phyloP scores from a whole-genome alignment of 306 rosid species.

The Quercus engelmannii region DNA sequence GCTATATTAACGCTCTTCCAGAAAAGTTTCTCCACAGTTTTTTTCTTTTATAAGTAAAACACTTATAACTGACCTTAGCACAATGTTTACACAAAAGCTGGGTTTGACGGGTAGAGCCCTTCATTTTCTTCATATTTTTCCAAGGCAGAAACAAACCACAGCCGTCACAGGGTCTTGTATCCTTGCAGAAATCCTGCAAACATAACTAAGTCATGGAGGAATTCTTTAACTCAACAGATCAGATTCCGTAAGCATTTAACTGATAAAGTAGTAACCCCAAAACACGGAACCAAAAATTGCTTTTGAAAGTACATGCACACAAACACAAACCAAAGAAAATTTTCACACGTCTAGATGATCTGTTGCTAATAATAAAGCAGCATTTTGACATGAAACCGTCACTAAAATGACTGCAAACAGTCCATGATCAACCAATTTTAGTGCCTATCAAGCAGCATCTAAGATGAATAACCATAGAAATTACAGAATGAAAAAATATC shows the following conservation, averaged over 20 bases:
- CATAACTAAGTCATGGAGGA: constrained; percentile 28
- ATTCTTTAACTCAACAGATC: constrained; percentile 9
- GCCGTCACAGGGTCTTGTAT: constrained; percentile 62
- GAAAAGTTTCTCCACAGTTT: background rate
- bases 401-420: no score
- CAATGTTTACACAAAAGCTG: constrained; percentile 75
- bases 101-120: constrained; percentile 40
- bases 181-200: constrained; percentile 50
- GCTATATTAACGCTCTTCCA: background rate
- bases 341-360: background rate
- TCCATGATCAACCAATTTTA: no score
- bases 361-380: no score
- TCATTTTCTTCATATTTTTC: constrained; percentile 60
- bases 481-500: no score
- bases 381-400: no score
- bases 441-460: no score
- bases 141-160: constrained; percentile 57
- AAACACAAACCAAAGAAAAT: background rate
- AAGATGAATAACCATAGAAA: no score
- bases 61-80: constrained; percentile 56
- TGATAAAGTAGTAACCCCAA: background rate
- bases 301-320: background rate
- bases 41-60: background rate
- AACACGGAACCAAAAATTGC: background rate
- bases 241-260: background rate